A percentile compares a stretch with the other conserved stretches of the same genome.
phyloP scores from a whole-genome alignment of 495 filamentous ascomycete species.

The Pseudevernia furfuracea region DNA sequence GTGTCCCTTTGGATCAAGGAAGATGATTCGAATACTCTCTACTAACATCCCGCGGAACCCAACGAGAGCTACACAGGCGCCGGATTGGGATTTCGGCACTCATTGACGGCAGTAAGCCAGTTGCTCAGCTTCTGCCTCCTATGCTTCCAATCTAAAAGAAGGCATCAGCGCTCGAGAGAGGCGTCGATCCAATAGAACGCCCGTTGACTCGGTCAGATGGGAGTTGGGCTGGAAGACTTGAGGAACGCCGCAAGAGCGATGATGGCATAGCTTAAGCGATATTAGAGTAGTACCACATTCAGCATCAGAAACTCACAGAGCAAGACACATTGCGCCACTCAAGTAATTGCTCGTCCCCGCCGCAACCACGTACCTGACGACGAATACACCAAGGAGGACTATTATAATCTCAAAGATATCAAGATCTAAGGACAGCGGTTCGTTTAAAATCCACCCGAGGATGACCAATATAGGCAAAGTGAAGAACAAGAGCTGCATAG shows the following conservation, averaged over 20 bases:
- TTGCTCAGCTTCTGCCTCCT: too few species aligned
- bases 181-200: too few species aligned
- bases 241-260: constrained; percentile 10
- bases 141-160: too few species aligned
- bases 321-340: background rate
- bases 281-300: background rate
- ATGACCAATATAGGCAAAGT: constrained; percentile 39
- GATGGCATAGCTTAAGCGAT: constrained; percentile 9
- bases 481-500: constrained; percentile 34
- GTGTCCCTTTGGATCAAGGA: too few species aligned
- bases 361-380: constrained; percentile 39
- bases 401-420: constrained; percentile 34
- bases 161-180: too few species aligned
- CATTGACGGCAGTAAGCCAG: too few species aligned
- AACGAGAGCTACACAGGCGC: too few species aligned
- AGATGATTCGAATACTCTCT: too few species aligned
- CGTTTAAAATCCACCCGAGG: constrained; percentile 34
- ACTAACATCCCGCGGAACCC: too few species aligned
- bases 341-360: constrained; percentile 59
- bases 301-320: constrained; percentile 25
- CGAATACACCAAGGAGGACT: constrained; percentile 32
- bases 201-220: background rate
- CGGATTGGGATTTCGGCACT: too few species aligned
- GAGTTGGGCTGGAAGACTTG: background rate
- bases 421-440: constrained; percentile 36